Evolutionary conservation across 1,139 yeast genomes (phyloP).

Genomic region (Candida gigantensis): DNA sequence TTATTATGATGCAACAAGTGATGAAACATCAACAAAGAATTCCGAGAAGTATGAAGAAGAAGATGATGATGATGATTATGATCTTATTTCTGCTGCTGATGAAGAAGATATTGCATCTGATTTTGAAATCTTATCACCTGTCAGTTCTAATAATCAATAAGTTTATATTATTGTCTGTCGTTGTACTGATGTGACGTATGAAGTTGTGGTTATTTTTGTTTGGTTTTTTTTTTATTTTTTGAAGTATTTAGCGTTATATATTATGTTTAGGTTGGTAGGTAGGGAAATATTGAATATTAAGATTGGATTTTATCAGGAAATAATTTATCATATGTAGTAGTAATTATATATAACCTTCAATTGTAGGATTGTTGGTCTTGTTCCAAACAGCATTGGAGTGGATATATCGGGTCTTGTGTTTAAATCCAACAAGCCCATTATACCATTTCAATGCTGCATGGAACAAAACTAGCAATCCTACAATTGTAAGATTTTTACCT

Average conservation of each 20-base stretch:
- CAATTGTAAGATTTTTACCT: too few relatives aligned
- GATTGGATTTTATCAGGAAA: too few relatives aligned
- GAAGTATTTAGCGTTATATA: background rate
- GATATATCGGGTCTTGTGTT: too few relatives aligned
- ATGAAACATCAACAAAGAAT: slow-evolving; percentile 12
- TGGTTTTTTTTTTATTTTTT: slow-evolving; percentile 2
- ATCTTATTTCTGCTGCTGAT: slow-evolving; percentile 32
- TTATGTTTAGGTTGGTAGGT: background rate
- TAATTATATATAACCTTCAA: too few relatives aligned
- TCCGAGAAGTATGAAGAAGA: slow-evolving; percentile 4
- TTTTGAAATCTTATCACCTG: slow-evolving; percentile 41
- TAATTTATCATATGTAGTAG: too few relatives aligned
- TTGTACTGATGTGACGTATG: too few relatives aligned
- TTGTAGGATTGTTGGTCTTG: background rate
- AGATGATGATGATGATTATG: slow-evolving; percentile 25
- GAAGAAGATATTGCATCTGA: slow-evolving; percentile 37
- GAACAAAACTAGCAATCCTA: too few relatives aligned
- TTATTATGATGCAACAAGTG: slow-evolving; percentile 24
- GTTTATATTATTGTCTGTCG: background rate
- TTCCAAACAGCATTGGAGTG: too few relatives aligned
- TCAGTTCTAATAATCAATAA: slow-evolving; percentile 16
- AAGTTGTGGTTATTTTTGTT: background rate
- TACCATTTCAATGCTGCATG: too few relatives aligned
- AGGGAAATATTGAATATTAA: slow-evolving; percentile 1
- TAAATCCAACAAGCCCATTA: too few relatives aligned